Evolutionary conservation across 108 stramenopile genomes (phyloP).

Genomic region (Mediolabrus comicus): DNA sequence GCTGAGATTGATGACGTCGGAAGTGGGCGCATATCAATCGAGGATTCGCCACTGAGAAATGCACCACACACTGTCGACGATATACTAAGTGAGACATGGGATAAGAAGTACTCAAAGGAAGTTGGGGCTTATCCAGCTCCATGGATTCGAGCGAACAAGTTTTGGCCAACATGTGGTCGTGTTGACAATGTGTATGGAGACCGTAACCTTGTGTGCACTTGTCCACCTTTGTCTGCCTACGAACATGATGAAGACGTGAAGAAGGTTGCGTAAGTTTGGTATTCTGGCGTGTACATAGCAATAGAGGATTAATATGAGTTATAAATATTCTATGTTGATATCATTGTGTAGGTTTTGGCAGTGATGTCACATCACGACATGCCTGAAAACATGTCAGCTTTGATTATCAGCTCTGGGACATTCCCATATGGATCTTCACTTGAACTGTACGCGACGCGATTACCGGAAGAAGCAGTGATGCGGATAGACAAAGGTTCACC

Average conservation of each 20-base stretch:
- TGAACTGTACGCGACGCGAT: constrained; percentile 34
- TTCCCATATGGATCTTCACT: constrained; percentile 33
- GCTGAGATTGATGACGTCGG: constrained; percentile 97
- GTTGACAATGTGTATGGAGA: constrained; percentile 98
- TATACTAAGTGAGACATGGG: constrained; percentile 88
- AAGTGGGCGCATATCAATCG: constrained; percentile 79
- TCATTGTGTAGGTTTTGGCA: too few relatives aligned
- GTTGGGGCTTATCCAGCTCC: constrained; percentile 94
- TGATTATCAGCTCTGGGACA: constrained; percentile 36
- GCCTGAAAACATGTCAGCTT: constrained; percentile 23
- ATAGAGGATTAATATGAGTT: neutral
- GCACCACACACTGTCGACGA: constrained; percentile 97
- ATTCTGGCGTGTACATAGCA: neutral
- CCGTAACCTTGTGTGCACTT: constrained; percentile 96
- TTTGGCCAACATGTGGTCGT: constrained; percentile 97
- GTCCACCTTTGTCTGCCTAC: constrained; percentile 91
- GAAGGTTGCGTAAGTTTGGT: constrained; percentile 55
- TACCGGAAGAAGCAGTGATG: constrained; percentile 36
- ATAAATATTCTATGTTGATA: neutral
- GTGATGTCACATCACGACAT: constrained; percentile 13
- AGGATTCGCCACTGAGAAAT: constrained; percentile 91
- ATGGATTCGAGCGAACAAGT: constrained; percentile 94
- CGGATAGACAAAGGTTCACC: constrained; percentile 36
- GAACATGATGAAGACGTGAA: constrained; percentile 75
- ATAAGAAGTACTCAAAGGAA: constrained; percentile 85